These are phyloP conservation scores for Termitomyces sp. DNA, from an alignment of 768 basidiomycete genomes.

Conservation along the genomic window DNA sequence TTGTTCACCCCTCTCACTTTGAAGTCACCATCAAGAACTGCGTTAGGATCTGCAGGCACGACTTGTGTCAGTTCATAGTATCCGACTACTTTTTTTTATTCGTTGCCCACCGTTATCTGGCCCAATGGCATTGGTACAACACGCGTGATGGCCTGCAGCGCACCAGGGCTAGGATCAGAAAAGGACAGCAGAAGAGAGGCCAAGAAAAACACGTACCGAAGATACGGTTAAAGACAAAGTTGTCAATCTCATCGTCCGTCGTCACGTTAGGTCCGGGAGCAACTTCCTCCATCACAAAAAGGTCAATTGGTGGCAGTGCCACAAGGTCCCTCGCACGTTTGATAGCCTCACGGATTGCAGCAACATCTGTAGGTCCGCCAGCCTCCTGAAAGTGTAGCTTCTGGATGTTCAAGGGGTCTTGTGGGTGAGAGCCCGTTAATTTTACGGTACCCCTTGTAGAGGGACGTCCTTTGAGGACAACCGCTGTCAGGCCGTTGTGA, in stretches of 20 bases:
- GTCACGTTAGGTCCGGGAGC: slow-evolving; percentile 16
- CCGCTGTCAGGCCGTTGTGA: slow-evolving; percentile 19
- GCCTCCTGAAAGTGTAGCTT: slow-evolving; percentile 23
- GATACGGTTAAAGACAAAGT: slow-evolving; percentile 17
- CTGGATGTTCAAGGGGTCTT: slow-evolving; percentile 24
- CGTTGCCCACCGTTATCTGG: slow-evolving; percentile 16
- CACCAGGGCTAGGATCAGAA: background rate
- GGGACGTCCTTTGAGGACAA: slow-evolving; percentile 23
- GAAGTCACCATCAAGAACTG: slow-evolving; percentile 26
- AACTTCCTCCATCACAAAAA: slow-evolving; percentile 16
- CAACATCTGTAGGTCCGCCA: slow-evolving; percentile 19
- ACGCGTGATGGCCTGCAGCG: slow-evolving; percentile 24
- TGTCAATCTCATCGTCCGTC: slow-evolving; percentile 20
- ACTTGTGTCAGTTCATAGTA: background rate
- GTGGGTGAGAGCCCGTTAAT: slow-evolving; percentile 24
- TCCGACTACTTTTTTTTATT: background rate
- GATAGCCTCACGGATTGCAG: slow-evolving; percentile 21
- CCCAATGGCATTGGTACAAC: slow-evolving; percentile 28
- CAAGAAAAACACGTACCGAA: slow-evolving; percentile 16
- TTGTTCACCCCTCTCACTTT: slow-evolving; percentile 23
- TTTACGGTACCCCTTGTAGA: slow-evolving; percentile 24
- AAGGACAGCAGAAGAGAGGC: background rate
- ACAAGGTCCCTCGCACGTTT: slow-evolving; percentile 18
- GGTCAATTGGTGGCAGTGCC: slow-evolving; percentile 8
- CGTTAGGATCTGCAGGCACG: slow-evolving; percentile 17